Base-by-base conservation (phyloP, 2,329 filamentous ascomycete genomes). In the Cercospora canescens region DNA sequence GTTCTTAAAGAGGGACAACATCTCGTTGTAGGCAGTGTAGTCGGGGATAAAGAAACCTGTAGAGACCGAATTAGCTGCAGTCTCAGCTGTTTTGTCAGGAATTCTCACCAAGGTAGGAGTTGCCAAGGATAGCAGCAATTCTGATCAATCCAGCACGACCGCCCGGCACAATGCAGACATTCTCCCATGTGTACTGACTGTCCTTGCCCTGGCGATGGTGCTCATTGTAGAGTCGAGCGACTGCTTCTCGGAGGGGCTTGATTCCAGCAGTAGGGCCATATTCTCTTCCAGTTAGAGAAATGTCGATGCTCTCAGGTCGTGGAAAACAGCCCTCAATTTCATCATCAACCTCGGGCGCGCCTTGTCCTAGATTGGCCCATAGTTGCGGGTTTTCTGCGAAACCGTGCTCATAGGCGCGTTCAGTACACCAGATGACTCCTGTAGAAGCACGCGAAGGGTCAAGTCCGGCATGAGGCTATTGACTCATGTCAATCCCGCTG, bases 11-110 rank as follows among this genome's bases (percentile, higher is more conserved):
- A 97, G 83, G 65, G 90, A 93, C 81, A 97, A 81, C 94, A 98
- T 97, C 83, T 97, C 94, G 76, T 96, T 97, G 84, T 98, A 98
- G 2, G 94, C 94, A 3, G 94, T 97, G 82, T 97, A 97, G 79
- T 97, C 79, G 6, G 68, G 72, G 34, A 75, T 77, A 69, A 70
- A 71, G 82, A 97, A 97, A 78, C 96, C 76, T 60, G 39, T 16
- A 11, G 18, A 12, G 5, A 4, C 34, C 35, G 11, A 7, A 16
- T 60, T 45, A 60, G 37, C 37, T 32, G 37, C 57, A 16, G 6
- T 9, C 41, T 7, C 21, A 64, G 67, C 16, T 56, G 16, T 8
- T 2, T 56, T 18, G 24, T 30, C 16, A 81, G 86, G 97, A 97
- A 48, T 91, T 92, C 57, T 41, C 35, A 41, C 60, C 60, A 69